Conservation (phyloP, 306 rosid genomes). For the Vicia sativa region DNA sequence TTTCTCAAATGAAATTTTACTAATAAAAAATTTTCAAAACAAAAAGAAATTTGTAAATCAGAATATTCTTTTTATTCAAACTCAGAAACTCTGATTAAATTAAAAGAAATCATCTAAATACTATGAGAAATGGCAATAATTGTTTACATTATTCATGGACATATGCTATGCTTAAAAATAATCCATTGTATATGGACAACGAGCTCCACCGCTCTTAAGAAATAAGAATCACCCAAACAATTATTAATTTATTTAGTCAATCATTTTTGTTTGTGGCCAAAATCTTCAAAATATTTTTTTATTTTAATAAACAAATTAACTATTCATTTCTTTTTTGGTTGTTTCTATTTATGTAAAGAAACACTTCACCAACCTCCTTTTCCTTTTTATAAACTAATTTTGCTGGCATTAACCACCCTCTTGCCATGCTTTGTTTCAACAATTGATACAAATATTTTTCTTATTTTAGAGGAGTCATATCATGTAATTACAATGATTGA, state of each 20-base stretch:
- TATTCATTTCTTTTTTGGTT: not conserved
- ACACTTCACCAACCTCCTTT: conserved; percentile 22
- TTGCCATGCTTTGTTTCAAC: conserved; percentile 20
- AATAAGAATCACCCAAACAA: conserved; percentile 11
- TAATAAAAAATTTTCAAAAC: too few relatives aligned
- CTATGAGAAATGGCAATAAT: not conserved
- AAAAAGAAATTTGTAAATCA: too few relatives aligned
- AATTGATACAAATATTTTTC: conserved; percentile 28
- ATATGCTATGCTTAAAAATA: conserved; percentile 14
- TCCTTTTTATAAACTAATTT: conserved; percentile 23
- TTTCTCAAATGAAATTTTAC: not conserved
- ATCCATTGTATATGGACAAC: conserved; percentile 15
- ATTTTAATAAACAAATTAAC: not conserved
- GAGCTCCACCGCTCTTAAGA: conserved; percentile 13
- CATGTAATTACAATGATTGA: conserved; percentile 36
- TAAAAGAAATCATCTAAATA: too few relatives aligned
- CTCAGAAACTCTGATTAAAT: too few relatives aligned
- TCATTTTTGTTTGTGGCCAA: conserved; percentile 39
- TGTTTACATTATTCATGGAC: not conserved
- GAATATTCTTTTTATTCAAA: too few relatives aligned
- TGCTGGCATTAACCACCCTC: conserved; percentile 48
- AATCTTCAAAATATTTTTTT: conserved; percentile 23
- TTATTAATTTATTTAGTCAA: conserved; percentile 14
- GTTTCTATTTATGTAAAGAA: conserved; percentile 28
- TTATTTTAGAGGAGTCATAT: conserved; percentile 21